These are phyloP conservation scores for Picea engelmannii DNA, from an alignment of 83 land plant species.

Conservation along the genomic window DNA sequence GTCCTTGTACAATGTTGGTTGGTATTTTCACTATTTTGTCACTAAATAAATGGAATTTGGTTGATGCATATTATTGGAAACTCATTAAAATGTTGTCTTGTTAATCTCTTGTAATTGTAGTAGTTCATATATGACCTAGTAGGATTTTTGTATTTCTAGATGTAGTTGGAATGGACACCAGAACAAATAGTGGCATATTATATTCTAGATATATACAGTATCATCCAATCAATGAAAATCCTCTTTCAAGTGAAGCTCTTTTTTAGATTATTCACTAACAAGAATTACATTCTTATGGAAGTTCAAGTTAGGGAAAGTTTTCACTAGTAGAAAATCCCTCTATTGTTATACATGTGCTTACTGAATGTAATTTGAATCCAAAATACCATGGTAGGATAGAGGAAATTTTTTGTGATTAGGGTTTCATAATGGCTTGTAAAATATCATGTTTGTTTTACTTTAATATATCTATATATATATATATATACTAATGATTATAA, in stretches of 20 bases:
- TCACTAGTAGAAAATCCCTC: conserved; percentile 75
- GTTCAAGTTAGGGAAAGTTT: conserved; percentile 63
- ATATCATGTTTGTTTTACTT: neutral
- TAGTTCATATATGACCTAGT: too few species aligned
- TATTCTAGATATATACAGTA: conserved; percentile 32
- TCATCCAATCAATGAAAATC: conserved; percentile 37
- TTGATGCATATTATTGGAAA: too few species aligned
- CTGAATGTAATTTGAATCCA: conserved; percentile 72
- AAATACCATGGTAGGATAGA: conserved; percentile 86
- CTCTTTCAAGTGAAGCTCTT: conserved; percentile 35
- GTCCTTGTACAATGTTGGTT: too few species aligned
- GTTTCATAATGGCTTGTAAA: neutral
- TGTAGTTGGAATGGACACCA: conserved; percentile 68
- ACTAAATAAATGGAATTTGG: too few species aligned
- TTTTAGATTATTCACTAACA: conserved; percentile 28
- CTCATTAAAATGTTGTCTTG: too few species aligned
- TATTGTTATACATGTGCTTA: conserved; percentile 84
- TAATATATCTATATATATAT: neutral
- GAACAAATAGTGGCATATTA: conserved; percentile 40
- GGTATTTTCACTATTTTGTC: too few species aligned
- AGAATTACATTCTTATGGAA: conserved; percentile 56
- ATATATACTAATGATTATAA: neutral
- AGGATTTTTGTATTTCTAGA: too few species aligned
- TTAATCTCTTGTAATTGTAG: too few species aligned
- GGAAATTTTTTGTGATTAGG: conserved; percentile 44